These are phyloP conservation scores for Lachancea mirantina DNA, from an alignment of 805 yeast species.

Conservation along the genomic window DNA sequence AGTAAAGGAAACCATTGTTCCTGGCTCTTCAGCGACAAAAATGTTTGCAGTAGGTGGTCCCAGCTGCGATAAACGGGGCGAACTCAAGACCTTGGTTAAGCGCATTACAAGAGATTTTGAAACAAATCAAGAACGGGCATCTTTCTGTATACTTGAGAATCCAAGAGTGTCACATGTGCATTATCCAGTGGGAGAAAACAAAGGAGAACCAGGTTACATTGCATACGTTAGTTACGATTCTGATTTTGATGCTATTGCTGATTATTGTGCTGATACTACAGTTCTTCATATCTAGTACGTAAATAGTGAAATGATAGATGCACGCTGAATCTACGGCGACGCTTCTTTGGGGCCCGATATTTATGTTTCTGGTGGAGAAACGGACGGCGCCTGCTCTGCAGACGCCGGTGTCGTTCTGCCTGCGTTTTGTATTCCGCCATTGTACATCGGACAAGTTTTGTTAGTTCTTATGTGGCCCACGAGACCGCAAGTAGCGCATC, in stretches of 20 bases:
- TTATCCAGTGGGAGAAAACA: conserved; percentile 28
- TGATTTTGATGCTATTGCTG: conserved; percentile 18
- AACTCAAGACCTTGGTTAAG: conserved; percentile 34
- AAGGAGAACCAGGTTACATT: conserved; percentile 32
- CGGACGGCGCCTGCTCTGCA: background rate
- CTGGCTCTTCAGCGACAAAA: conserved; percentile 25
- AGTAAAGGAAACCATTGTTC: conserved; percentile 15
- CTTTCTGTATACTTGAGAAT: conserved; percentile 35
- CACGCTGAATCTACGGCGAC: background rate
- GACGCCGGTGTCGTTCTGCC: conserved; percentile 13
- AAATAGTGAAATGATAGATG: background rate
- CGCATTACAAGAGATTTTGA: conserved; percentile 35
- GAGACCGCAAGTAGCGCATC: conserved; percentile 93
- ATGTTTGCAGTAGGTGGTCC: conserved; percentile 37
- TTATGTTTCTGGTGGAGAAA: background rate
- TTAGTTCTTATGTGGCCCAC: conserved; percentile 92
- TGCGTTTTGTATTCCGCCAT: conserved; percentile 28
- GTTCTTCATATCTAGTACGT: conserved; percentile 22
- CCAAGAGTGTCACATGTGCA: conserved; percentile 21
- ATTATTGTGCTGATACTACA: conserved; percentile 22
- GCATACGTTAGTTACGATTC: conserved; percentile 29
- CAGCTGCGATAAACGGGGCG: conserved; percentile 40
- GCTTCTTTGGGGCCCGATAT: background rate
- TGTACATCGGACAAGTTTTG: conserved; percentile 80
- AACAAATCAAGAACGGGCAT: conserved; percentile 30